phyloP scores from a whole-genome alignment of 1,284 basidiomycete species.

The Ustilago xerochloae region DNA sequence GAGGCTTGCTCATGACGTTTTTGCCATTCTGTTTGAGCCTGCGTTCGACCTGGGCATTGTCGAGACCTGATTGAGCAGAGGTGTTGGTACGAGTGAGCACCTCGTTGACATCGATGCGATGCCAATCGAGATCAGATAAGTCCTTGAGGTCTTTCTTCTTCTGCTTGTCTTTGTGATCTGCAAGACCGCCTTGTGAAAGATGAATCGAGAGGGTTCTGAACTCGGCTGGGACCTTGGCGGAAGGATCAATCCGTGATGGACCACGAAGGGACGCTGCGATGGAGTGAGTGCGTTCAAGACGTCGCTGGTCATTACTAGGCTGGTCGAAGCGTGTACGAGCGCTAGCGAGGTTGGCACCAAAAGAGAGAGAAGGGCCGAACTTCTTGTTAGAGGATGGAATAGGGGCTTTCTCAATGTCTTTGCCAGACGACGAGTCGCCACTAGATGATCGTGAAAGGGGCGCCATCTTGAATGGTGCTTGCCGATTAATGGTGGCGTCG shows the following conservation, averaged over 20 bases:
- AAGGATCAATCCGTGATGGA: constrained; percentile 27
- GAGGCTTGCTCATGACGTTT: constrained; percentile 72
- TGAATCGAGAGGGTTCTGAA: constrained; percentile 60
- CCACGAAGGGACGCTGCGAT: constrained; percentile 22
- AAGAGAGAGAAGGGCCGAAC: constrained; percentile 8
- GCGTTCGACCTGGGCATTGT: constrained; percentile 72
- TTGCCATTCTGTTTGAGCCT: constrained; percentile 71
- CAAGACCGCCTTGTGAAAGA: constrained; percentile 49
- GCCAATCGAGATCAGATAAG: constrained; percentile 72
- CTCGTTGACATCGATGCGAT: constrained; percentile 71
- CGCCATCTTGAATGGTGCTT: constrained; percentile 1
- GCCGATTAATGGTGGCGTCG: neutral
- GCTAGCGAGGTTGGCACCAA: constrained; percentile 9
- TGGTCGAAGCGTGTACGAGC: constrained; percentile 26
- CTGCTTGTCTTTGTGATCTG: constrained; percentile 24
- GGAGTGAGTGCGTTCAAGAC: constrained; percentile 37
- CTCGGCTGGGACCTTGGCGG: constrained; percentile 48
- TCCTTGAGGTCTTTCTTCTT: constrained; percentile 30
- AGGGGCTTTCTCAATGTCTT: constrained; percentile 13
- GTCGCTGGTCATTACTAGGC: constrained; percentile 1
- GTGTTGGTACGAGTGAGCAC: constrained; percentile 72
- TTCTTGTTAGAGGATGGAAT: neutral
- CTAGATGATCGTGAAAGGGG: constrained; percentile 9
- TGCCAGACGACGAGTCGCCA: constrained; percentile 7
- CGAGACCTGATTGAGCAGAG: constrained; percentile 71